A percentile compares a stretch with the other conserved stretches of the same genome.
phyloP scores from a whole-genome alignment of 2,329 filamentous ascomycete genomes.

The Colletotrichum tamarilloi region DNA sequence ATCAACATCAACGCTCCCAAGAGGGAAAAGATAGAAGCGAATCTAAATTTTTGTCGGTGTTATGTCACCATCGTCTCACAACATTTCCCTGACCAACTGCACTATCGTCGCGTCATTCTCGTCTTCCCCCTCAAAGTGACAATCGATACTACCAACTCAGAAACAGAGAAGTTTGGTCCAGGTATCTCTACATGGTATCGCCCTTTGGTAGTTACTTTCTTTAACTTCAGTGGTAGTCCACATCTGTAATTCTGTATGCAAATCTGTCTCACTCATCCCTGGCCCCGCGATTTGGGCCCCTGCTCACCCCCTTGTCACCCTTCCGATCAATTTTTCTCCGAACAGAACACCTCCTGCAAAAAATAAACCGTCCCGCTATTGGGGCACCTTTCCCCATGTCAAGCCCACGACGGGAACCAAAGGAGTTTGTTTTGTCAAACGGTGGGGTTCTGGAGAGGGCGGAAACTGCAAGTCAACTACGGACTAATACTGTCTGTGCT shows the following conservation, averaged over 20 bases:
- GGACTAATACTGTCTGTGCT: neutral
- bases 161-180: neutral
- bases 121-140: neutral
- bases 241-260: constrained; percentile 26
- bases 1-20: neutral
- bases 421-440: constrained; percentile 18
- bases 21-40: neutral
- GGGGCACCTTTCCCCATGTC: constrained; percentile 15
- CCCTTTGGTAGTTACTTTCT: constrained; percentile 10
- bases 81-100: neutral
- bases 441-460: constrained; percentile 24
- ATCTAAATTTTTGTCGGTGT: neutral
- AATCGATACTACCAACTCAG: neutral
- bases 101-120: constrained; percentile 8
- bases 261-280: constrained; percentile 31
- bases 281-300: constrained; percentile 17
- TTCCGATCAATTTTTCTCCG: constrained; percentile 18
- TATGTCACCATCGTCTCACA: neutral
- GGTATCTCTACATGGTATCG: neutral
- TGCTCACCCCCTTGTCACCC: constrained; percentile 26
- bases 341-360: constrained; percentile 4
- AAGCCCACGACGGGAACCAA: constrained; percentile 9
- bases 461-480: constrained; percentile 4
- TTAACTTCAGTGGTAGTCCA: constrained; percentile 10
- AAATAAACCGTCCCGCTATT: constrained; percentile 30